Conservation (phyloP, 176 grass and related monocot genomes). For the Metroxylon sagu region DNA sequence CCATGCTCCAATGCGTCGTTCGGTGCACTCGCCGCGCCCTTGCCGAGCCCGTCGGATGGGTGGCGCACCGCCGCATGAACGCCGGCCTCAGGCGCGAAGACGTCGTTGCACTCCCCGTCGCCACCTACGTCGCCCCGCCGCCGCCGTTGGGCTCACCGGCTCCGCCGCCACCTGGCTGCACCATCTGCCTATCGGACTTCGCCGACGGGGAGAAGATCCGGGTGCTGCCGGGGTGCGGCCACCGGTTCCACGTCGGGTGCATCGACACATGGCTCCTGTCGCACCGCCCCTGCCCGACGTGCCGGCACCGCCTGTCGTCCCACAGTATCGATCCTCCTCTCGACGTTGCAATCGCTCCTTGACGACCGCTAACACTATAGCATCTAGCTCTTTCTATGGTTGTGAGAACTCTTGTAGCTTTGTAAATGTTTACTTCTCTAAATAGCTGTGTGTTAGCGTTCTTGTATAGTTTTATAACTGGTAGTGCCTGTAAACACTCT, state of each 20-base stretch:
- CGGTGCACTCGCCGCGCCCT: conserved; percentile 53
- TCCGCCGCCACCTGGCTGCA: conserved; percentile 9
- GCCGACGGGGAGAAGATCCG: conserved; percentile 31
- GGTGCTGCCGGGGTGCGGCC: conserved; percentile 26
- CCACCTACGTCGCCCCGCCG: conserved; percentile 12
- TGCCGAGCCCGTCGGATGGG: conserved; percentile 41
- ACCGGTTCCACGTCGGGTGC: conserved; percentile 34
- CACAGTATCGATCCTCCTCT: neutral
- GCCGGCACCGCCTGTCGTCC: conserved; percentile 17
- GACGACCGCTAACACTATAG: neutral
- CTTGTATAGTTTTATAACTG: too few relatives aligned
- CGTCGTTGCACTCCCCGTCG: conserved; percentile 34
- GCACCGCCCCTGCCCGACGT: conserved; percentile 32
- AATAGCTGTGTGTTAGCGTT: too few relatives aligned
- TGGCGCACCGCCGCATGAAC: conserved; percentile 30
- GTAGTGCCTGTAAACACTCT: too few relatives aligned
- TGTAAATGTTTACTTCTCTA: too few relatives aligned
- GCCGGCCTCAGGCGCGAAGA: conserved; percentile 58
- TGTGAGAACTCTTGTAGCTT: too few relatives aligned
- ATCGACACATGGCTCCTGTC: conserved; percentile 35
- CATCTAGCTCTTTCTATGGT: too few relatives aligned
- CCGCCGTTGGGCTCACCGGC: neutral
- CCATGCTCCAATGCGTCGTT: conserved; percentile 62
- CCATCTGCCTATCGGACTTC: conserved; percentile 40
- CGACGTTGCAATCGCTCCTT: neutral